Base-by-base conservation (phyloP, 306 rosid genomes). In the Sechiopsis laciniata region DNA sequence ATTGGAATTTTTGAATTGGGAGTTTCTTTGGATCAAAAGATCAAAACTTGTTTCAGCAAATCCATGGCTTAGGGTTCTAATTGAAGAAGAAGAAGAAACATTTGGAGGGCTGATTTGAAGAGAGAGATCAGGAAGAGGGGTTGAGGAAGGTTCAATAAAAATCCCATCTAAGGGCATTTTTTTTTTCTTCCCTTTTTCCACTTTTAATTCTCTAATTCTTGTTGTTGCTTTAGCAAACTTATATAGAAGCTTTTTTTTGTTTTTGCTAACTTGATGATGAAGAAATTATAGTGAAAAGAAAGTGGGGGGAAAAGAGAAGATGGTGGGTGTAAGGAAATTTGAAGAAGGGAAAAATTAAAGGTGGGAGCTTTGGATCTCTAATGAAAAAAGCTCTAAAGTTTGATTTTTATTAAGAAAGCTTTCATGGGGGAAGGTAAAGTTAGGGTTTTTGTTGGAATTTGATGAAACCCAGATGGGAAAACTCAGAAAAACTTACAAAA, bases 111-210 rank as follows among this genome's bases (percentile, higher is more conserved):
- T 90, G 77, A 92, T 90, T 78, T 92, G 92, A 72, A 92, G 95
- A 69, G 97, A 88, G 74, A 92, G 97, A 88, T 92, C 97, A 61
- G 97, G 96, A 54, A 84, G 77, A 19, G 89, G 6, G 11, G 82
- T 55, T 80, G 92, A 74, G 76, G 89, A 78, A 16, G 89, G 79
- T 77, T 92, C 92, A 45, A 85, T 80, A 84, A 87, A 88, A 81
- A 86, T 82, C 89, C 92, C 97, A 67, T 89, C 89, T 82, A 88
- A 92, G 89, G 97, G 91, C 97, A 92, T 92, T 76, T 91, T 91
- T 8, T 8, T 42, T 12, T 11, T 6, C 4, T 1, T 10, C 13
- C n/a, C 50, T 14, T 7, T 11, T 37, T 37, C 20, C 37, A 32
- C 37, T 32, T 32, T 32, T 32, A 1, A 5, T 40, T 40, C 46